These are phyloP conservation scores for Amphirosellinia nigrospora DNA, from an alignment of 495 filamentous ascomycete genomes.

Conservation along the genomic window DNA sequence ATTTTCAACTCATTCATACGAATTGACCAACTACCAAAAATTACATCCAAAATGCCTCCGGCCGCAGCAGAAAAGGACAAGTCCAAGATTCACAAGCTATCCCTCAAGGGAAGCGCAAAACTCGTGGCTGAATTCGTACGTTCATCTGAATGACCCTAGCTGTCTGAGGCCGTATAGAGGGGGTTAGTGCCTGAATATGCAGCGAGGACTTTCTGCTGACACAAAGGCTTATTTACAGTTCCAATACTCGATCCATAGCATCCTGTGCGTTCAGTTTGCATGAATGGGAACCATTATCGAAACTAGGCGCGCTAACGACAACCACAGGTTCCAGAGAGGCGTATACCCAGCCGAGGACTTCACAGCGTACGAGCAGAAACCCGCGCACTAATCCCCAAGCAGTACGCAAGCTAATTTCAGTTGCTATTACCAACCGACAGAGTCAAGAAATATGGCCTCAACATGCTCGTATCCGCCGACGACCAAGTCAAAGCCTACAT, in stretches of 20 bases:
- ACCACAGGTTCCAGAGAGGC: conserved; percentile 81
- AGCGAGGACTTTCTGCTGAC: not conserved
- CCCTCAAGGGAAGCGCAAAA: conserved; percentile 91
- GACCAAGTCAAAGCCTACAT: conserved; percentile 99
- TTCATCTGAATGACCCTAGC: conserved; percentile 21
- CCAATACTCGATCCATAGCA: conserved; percentile 96
- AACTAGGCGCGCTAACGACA: conserved; percentile 23
- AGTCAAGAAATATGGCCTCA: conserved; percentile 99
- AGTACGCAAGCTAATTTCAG: not conserved
- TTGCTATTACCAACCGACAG: conserved; percentile 42
- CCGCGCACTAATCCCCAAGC: not conserved
- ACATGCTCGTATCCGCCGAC: conserved; percentile 94
- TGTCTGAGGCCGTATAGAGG: not conserved
- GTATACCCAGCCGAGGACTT: conserved; percentile 99
- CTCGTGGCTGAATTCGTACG: conserved; percentile 93
- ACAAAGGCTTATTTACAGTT: conserved; percentile 60
- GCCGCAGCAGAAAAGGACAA: conserved; percentile 70
- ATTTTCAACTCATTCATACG: not conserved
- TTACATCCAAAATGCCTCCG: conserved; percentile 28
- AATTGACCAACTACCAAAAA: not conserved
- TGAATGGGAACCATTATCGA: not conserved
- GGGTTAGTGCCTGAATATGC: not conserved
- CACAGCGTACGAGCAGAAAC: conserved; percentile 70
- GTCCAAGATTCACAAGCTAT: conserved; percentile 91
- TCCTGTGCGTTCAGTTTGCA: conserved; percentile 63